Base-by-base conservation (phyloP, 257 asterid genomes). In the Echium plantagineum region DNA sequence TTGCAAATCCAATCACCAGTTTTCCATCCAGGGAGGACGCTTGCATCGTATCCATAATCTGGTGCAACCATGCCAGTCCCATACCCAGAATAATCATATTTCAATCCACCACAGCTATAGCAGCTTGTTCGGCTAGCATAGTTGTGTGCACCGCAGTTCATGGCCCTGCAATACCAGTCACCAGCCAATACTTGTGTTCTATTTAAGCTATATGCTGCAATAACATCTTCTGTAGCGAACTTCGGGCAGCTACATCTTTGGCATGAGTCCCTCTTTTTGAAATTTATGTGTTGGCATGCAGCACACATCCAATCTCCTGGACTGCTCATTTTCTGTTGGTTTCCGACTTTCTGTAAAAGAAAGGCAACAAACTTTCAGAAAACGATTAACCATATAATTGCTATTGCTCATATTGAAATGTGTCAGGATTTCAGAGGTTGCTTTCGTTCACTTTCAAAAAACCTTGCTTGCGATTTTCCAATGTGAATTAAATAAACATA, bases 281-380 rank as follows among this genome's bases (percentile, higher is more conserved):
- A 86, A 52, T 86, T 90, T 10, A 78, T 21, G 68, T 90, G 94
- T 54, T 85, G 90, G 79, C 97, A 90, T 55, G 96, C 85, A 7
- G 74, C 81, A 55, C 97, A 86, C 90, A 80, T 76, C 95, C 94
- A 89, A 57, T 89, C 97, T 71, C 95, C 97, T 62, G 68, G 75
- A 56, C 86, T 76, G 70, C 81, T 86, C 91, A 84, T 89, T 42
- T 30, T 73, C 63, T 58, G 21, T 42, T 28, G 2, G 2, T n/a
- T 8, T 38, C 7, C 46, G 9, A 51, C 48, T 61, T 47, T 69
- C 78, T 73, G 56, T 21, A 61, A 59, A 19, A 2, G 54, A 21
- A 58, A 32, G 52, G 21, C 60, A 31, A 64, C n/a, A n/a, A n/a
- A n/a, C 12, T 59, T 46, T 57, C 13, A 63, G 28, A 9, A 24